These are phyloP conservation scores for Tolypocladium ovalisporum DNA, from an alignment of 2,329 filamentous ascomycete species.

Conservation along the genomic window DNA sequence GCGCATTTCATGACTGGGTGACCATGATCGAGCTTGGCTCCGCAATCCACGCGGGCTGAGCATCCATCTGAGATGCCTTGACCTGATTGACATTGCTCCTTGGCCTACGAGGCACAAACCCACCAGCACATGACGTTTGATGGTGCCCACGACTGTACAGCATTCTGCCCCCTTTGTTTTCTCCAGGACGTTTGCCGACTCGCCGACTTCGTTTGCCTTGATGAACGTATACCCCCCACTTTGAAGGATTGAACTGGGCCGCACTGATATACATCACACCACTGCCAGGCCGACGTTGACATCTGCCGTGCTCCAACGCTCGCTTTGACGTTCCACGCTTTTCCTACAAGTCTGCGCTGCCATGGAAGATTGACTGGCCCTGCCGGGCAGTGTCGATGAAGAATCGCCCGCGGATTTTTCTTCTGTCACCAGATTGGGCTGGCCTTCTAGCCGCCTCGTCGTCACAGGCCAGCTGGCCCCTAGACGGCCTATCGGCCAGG, in stretches of 20 bases:
- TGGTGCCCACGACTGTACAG: constrained; percentile 21
- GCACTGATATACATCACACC: not conserved
- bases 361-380: not conserved
- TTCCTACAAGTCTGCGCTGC: not conserved
- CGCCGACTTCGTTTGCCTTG: constrained; percentile 6
- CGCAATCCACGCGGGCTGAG: constrained; percentile 3
- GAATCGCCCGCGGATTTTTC: not conserved
- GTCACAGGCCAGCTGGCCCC: not conserved
- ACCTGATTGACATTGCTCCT: constrained; percentile 20
- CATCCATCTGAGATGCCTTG: constrained; percentile 19
- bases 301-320: not conserved
- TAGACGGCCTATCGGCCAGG: not conserved
- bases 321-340: not conserved
- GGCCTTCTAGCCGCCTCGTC: not conserved
- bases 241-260: not conserved
- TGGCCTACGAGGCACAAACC: constrained; percentile 12
- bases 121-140: constrained; percentile 15
- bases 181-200: constrained; percentile 1
- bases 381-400: not conserved
- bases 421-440: not conserved
- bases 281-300: not conserved
- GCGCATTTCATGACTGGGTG: constrained; percentile 18
- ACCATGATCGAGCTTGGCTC: constrained; percentile 18
- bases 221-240: constrained; percentile 10
- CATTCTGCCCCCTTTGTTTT: constrained; percentile 7